Evolutionary conservation across 1,139 yeast genomes (phyloP), one percentile per base, ranked within the genome.

Genomic region (Geotrichum bryndzae): DNA sequence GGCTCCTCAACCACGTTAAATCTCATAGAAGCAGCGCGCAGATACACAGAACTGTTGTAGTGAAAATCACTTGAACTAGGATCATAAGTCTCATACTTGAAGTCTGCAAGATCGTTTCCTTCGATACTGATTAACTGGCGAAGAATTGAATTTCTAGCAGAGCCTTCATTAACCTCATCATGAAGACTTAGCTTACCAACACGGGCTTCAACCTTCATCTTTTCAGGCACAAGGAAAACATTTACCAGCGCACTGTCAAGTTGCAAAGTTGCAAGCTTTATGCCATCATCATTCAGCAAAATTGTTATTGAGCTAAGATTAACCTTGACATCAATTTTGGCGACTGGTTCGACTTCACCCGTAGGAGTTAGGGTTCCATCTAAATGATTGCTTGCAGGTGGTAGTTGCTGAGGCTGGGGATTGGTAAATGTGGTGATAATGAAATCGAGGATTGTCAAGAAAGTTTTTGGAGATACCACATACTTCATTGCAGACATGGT

Each of bases 1-100:
- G 98, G 88, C 65, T 86, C 88, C 69, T 92, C 97, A 27, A 90
- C 84, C 70, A 91, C 89, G 71, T 86, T 88, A 6, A 92, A 74
- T 58, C 82, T 82, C 67, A 90, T 77, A 0, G 96, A 84, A 0
- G 96, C 96, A 0, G 95, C 84, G 35, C 84, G 82, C 72, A 91
- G 84, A 58, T 81, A 84, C 23, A 91, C 72, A 18, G 79, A 75
- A 0, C 96, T 83, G 63, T 82, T 83, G 68, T 81, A 88, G 10
- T 83, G 80, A 11, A 70, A 67, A 53, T 68, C 68, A 13, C 63
- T 53, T 13, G 66, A 53, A 6, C 61, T 55, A 6, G 81, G 77
- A 69, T 89, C 96, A 72, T 82, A 88, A 0, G 97, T 89, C 70
- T 90, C 95, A 71, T 92, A 94, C 3, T 82, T 79, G 68, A 94